Percentiles rank a stretch among this genome's conserved stretches.
These are phyloP conservation scores for Pneumocystis murina DNA, from an alignment of 1,139 yeast species.

Conservation along the genomic window DNA sequence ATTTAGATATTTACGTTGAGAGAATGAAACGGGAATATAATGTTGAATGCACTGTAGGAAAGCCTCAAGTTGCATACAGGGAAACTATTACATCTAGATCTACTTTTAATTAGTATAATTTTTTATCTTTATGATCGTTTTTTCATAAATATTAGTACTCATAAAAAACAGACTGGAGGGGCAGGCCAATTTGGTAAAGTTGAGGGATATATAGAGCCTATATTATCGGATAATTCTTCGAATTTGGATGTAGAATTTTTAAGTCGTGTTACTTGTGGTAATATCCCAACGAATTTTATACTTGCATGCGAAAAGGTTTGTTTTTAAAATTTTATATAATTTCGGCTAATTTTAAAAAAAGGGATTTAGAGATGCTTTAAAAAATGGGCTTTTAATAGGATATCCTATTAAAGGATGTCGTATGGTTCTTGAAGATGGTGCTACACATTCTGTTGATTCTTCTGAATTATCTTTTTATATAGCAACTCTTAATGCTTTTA, in stretches of 20 bases:
- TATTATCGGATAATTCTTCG: conserved; percentile 30
- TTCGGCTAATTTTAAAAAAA: conserved; percentile 24
- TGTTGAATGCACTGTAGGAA: conserved; percentile 88
- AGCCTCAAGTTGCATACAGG: conserved; percentile 96
- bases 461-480: conserved; percentile 89
- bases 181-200: conserved; percentile 98
- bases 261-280: conserved; percentile 90
- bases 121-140: not conserved
- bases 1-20: conserved; percentile 73
- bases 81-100: conserved; percentile 69
- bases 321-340: not conserved
- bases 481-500: conserved; percentile 85
- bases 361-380: conserved; percentile 90
- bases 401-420: conserved; percentile 83
- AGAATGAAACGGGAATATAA: conserved; percentile 93
- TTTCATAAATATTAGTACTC: conserved; percentile 32
- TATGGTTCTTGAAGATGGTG: conserved; percentile 95
- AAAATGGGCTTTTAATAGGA: conserved; percentile 93
- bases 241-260: conserved; percentile 49
- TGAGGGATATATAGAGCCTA: conserved; percentile 64
- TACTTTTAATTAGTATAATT: conserved; percentile 48
- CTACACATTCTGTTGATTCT: conserved; percentile 92
- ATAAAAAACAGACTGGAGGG: conserved; percentile 98
- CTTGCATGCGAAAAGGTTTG: conserved; percentile 54
- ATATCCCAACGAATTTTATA: conserved; percentile 86